A percentile compares a stretch with the other conserved stretches of the same genome.
Evolutionary conservation across 768 basidiomycete genomes (phyloP).

Genomic region (Termitomyces sp.): DNA sequence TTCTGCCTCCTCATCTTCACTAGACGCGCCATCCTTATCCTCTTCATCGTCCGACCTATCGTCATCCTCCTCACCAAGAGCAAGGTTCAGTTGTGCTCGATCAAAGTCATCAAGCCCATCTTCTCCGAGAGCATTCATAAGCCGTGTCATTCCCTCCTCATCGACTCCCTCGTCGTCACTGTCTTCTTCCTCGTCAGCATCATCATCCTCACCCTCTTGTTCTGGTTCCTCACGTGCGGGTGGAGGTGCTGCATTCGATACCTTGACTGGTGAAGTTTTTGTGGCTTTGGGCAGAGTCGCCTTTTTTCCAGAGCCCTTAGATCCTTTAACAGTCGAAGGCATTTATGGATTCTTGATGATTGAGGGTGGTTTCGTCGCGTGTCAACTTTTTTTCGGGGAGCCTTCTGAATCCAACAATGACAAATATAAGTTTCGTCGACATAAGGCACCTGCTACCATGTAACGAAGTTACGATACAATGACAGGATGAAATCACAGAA

Average conservation of each 20-base stretch:
- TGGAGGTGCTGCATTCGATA: constrained; percentile 2
- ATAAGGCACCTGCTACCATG: too few species aligned
- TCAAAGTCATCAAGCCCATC: constrained; percentile 65
- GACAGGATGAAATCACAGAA: too few species aligned
- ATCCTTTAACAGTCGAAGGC: constrained; percentile 5
- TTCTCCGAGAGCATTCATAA: constrained; percentile 55
- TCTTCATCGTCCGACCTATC: constrained; percentile 12
- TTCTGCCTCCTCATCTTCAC: constrained; percentile 30
- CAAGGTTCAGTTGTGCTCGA: constrained; percentile 42
- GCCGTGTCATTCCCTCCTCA: constrained; percentile 50
- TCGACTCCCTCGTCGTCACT: constrained; percentile 44
- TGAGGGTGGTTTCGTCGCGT: not conserved
- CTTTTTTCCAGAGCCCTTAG: constrained; percentile 5
- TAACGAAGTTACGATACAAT: too few species aligned
- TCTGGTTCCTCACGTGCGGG: constrained; percentile 6
- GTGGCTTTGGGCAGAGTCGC: not conserved
- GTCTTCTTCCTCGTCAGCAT: constrained; percentile 8
- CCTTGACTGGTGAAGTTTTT: not conserved
- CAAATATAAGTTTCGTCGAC: constrained; percentile 5
- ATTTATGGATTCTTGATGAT: constrained; percentile 5
- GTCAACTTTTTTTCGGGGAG: constrained; percentile 12
- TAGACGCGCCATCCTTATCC: constrained; percentile 20
- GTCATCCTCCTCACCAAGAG: constrained; percentile 25
- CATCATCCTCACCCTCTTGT: not conserved
- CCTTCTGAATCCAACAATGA: constrained; percentile 6